Base-by-base conservation (phyloP, 2,329 filamentous ascomycete genomes). In the Aureobasidium leucospermi region DNA sequence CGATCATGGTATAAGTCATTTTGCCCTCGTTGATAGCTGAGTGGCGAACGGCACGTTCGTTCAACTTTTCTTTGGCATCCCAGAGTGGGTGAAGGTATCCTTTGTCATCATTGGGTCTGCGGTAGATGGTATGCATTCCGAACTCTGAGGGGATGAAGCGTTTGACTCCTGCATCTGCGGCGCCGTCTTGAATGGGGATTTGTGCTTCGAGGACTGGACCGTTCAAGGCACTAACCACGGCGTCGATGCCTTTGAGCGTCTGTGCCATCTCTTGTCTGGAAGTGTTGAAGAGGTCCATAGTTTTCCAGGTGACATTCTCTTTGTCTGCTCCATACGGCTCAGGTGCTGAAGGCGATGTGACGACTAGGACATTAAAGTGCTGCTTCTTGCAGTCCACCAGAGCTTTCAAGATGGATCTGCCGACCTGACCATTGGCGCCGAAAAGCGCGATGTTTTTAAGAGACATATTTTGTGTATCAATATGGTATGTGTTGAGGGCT, bases 1-100 rank as follows among this genome's bases (percentile, higher is more conserved):
- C 66, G 60, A 71, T 68, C 13, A 70, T 49, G 3, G 68, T 72
- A 60, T 68, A 71, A 16, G 62, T 64, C 66, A 69, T 70, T 36
- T 64, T 64, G 39, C 66, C 67, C 5, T 46, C 42, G 8, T 28
- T 41, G 42, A 68, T 55, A 46, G 68, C 64, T 3, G 66, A 63
- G 29, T 70, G 68, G 8, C 55, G 52, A 2, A 65, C 36, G 11
- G 49, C 60, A 13, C 41, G 36, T n/a, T 67, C 64, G 36, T 65
- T 66, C 45, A 60, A 41, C 43, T 57, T 41, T 3, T 36, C 29
- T 53, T 67, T 68, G 2, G 46, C 16, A 38, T 59, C 60, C 61
- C 64, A 65, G 39, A 59, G 52, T 13, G 62, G 63, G 59, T 69
- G 67, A 3, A 70, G 8, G 41, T 67, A 67, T 6, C 63, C 64